phyloP scores from a whole-genome alignment of 106 monocot genomes.

The Dendrobium nobile region DNA sequence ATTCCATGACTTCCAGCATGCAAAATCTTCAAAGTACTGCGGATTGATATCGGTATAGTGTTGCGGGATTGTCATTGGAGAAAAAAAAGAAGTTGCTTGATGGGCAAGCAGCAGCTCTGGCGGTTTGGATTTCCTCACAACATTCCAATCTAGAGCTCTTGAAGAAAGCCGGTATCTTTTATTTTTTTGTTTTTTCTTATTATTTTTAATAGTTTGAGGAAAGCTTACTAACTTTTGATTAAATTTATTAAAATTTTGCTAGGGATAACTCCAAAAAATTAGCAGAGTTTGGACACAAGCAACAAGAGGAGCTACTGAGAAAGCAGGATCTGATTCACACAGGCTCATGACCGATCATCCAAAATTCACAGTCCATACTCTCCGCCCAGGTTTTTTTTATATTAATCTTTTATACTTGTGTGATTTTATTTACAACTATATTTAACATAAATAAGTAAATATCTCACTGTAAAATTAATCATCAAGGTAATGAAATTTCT shows the following conservation, averaged over 20 bases:
- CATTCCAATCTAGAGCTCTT: constrained; percentile 75
- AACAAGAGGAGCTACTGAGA: constrained; percentile 64
- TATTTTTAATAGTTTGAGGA: no score
- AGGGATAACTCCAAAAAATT: constrained; percentile 66
- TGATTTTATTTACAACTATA: background rate
- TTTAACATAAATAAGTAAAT: no score
- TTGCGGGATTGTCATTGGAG: constrained; percentile 46
- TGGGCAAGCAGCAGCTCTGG: constrained; percentile 52
- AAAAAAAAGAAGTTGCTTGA: constrained; percentile 60
- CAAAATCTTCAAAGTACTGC: constrained; percentile 64
- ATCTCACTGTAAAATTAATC: background rate
- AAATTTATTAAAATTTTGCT: constrained; percentile 1
- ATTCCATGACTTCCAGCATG: constrained; percentile 68
- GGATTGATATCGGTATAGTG: constrained; percentile 46
- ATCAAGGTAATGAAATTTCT: background rate
- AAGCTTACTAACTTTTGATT: background rate
- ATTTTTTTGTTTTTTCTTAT: background rate
- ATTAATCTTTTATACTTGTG: background rate
- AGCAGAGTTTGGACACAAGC: constrained; percentile 58
- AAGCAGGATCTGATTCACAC: constrained; percentile 67
- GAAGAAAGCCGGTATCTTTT: constrained; percentile 58
- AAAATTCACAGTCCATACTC: constrained; percentile 72
- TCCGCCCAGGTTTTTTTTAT: constrained; percentile 62
- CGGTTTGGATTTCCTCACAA: constrained; percentile 57
- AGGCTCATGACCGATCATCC: constrained; percentile 60